phyloP scores from a whole-genome alignment of 306 rosid species.

The Arachis stenosperma region DNA sequence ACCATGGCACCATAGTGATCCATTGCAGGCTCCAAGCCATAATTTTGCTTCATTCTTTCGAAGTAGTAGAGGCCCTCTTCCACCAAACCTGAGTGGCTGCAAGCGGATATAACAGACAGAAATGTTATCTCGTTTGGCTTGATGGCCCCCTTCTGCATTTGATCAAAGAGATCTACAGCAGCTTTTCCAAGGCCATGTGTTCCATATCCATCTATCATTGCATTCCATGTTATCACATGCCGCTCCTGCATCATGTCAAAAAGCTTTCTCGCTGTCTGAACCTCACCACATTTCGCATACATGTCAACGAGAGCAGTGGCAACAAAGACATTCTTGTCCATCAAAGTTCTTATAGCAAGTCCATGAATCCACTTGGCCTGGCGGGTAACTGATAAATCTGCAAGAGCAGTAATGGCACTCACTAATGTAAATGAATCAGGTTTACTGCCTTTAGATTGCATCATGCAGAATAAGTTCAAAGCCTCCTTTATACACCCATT shows the following conservation, averaged over 20 bases:
- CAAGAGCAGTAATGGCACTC: conserved; percentile 78
- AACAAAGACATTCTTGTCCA: conserved; percentile 73
- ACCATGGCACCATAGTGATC: conserved; percentile 91
- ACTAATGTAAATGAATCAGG: conserved; percentile 90
- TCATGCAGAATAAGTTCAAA: conserved; percentile 61
- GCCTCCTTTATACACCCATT: conserved; percentile 70
- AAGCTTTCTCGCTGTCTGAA: conserved; percentile 70
- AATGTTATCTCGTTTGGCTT: conserved; percentile 72
- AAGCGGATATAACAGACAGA: conserved; percentile 79
- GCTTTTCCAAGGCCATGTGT: conserved; percentile 79
- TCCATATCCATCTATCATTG: conserved; percentile 93
- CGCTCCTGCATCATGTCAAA: conserved; percentile 78
- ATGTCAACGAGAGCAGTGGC: conserved; percentile 84
- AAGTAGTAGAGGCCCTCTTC: conserved; percentile 70
- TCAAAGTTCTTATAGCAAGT: conserved; percentile 64
- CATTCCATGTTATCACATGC: conserved; percentile 88
- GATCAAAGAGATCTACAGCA: conserved; percentile 63
- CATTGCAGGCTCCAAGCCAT: conserved; percentile 75
- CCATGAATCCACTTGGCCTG: conserved; percentile 98
- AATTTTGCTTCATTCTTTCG: conserved; percentile 64
- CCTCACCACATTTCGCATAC: conserved; percentile 80
- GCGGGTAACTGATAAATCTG: conserved; percentile 78
- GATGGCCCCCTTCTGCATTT: conserved; percentile 60
- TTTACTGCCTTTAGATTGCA: conserved; percentile 63
- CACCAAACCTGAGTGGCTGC: conserved; percentile 87